These are phyloP conservation scores for Podaxis rugospora DNA, from an alignment of 768 basidiomycete species.

Conservation along the genomic window DNA sequence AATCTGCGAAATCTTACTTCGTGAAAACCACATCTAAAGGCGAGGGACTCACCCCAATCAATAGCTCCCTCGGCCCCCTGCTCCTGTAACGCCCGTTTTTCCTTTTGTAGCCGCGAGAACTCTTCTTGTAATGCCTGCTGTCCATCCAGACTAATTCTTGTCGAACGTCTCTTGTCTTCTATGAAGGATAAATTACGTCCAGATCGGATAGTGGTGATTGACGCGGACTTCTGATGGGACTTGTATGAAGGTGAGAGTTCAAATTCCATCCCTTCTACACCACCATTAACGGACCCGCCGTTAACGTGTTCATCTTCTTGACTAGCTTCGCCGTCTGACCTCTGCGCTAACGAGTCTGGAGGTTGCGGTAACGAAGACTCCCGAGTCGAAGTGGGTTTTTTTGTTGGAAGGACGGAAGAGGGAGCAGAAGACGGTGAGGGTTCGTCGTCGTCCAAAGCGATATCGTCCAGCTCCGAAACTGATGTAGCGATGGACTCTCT, in stretches of 20 bases:
- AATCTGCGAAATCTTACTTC: slow-evolving; percentile 44
- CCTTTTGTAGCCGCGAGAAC: slow-evolving; percentile 62
- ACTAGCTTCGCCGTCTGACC: not conserved
- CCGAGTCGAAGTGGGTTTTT: not conserved
- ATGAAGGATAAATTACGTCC: slow-evolving; percentile 30
- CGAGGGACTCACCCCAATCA: slow-evolving; percentile 65
- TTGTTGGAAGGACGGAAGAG: not conserved
- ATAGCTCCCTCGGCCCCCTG: slow-evolving; percentile 42
- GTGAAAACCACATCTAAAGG: not conserved
- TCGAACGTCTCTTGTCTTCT: slow-evolving; percentile 33
- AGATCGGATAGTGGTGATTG: slow-evolving; percentile 54
- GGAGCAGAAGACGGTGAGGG: slow-evolving; percentile 28
- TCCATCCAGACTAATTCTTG: slow-evolving; percentile 42
- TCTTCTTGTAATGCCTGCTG: slow-evolving; percentile 73
- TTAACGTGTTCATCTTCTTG: not conserved
- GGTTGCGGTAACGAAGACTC: not conserved
- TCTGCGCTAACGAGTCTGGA: not conserved
- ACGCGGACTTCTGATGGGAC: slow-evolving; percentile 61
- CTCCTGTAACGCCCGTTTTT: slow-evolving; percentile 37
- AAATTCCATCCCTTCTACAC: slow-evolving; percentile 1
- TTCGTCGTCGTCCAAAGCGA: slow-evolving; percentile 48
- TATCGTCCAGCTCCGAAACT: slow-evolving; percentile 63
- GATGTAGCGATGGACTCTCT: slow-evolving; percentile 38
- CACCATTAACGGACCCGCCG: slow-evolving; percentile 14
- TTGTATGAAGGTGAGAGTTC: slow-evolving; percentile 11